Percentiles rank a stretch among this genome's conserved stretches.
phyloP scores from a whole-genome alignment of 2,329 filamentous ascomycete genomes.

The Plectosphaerella sp. region DNA sequence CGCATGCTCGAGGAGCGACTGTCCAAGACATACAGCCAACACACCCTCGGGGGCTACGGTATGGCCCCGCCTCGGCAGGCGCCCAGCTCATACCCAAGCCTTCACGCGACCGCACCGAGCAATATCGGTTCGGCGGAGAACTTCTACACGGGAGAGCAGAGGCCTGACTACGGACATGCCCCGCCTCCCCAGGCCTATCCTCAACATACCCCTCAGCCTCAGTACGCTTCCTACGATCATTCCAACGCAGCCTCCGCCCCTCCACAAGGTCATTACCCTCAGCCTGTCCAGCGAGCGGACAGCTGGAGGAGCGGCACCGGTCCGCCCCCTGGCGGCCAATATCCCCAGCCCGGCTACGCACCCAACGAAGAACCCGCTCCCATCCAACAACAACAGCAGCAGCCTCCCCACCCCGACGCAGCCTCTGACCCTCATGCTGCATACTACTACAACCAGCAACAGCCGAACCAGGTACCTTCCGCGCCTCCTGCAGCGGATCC shows the following conservation, averaged over 20 bases:
- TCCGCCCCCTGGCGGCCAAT: constrained; percentile 21
- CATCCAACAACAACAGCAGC: constrained; percentile 19
- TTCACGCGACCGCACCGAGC: constrained; percentile 49
- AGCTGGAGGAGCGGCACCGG: constrained; percentile 41
- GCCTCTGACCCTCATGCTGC: constrained; percentile 47
- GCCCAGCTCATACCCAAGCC: constrained; percentile 65
- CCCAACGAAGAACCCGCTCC: constrained; percentile 24
- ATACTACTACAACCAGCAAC: constrained; percentile 51
- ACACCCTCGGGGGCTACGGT: constrained; percentile 63
- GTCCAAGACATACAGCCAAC: constrained; percentile 86
- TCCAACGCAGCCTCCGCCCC: constrained; percentile 34
- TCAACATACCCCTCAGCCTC: constrained; percentile 31
- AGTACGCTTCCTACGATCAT: constrained; percentile 38
- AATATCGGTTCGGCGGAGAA: constrained; percentile 61
- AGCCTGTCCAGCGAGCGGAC: constrained; percentile 42
- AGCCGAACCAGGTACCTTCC: constrained; percentile 22
- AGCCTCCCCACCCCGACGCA: constrained; percentile 15
- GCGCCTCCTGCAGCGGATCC: constrained; percentile 32
- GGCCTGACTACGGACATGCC: constrained; percentile 39
- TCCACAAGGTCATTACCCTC: constrained; percentile 37
- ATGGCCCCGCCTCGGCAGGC: constrained; percentile 48
- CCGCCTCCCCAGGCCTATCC: constrained; percentile 49
- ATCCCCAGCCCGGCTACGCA: constrained; percentile 26
- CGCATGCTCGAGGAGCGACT: constrained; percentile 95
- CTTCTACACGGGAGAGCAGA: constrained; percentile 71